Conservation (phyloP, 352 stramenopile species). For the Phytophthora hibernalis region DNA sequence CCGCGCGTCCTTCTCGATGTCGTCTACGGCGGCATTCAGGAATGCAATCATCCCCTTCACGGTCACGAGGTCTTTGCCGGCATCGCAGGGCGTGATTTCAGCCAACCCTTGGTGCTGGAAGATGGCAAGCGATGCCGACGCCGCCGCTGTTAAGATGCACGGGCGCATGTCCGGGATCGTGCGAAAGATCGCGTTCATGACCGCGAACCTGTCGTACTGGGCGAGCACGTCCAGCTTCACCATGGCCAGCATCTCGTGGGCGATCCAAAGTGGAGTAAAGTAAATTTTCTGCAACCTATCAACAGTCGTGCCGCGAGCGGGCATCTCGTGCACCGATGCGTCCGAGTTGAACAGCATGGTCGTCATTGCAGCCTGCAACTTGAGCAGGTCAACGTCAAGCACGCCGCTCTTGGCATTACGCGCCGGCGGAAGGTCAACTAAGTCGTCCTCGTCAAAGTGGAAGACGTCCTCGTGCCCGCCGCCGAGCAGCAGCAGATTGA, state of each 20-base stretch:
- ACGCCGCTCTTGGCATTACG: conserved; percentile 25
- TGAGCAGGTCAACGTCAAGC: conserved; percentile 65
- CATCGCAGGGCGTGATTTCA: conserved; percentile 9
- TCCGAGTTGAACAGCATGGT: conserved; percentile 54
- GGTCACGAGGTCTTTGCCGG: conserved; percentile 50
- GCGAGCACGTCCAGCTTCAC: conserved; percentile 64
- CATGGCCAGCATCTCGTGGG: conserved; percentile 47
- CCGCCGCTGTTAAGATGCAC: conserved; percentile 45
- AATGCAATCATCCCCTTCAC: conserved; percentile 69
- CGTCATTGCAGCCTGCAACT: conserved; percentile 64
- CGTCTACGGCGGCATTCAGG: conserved; percentile 52
- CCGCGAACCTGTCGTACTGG: conserved; percentile 71
- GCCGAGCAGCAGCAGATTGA: conserved; percentile 73
- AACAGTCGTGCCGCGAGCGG: conserved; percentile 31
- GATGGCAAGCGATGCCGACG: conserved; percentile 61
- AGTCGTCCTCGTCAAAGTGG: conserved; percentile 76
- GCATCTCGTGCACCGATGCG: conserved; percentile 28
- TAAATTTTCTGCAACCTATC: conserved; percentile 50
- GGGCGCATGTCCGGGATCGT: conserved; percentile 41
- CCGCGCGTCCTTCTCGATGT: conserved; percentile 48
- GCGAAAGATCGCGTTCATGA: conserved; percentile 64
- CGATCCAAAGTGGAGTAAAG: conserved; percentile 61
- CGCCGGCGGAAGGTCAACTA: conserved; percentile 21
- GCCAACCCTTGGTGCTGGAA: conserved; percentile 63
- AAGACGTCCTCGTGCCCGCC: conserved; percentile 69